Evolutionary conservation across 164 flowering plant species (phyloP).

Genomic region (Aristolochia californica): DNA sequence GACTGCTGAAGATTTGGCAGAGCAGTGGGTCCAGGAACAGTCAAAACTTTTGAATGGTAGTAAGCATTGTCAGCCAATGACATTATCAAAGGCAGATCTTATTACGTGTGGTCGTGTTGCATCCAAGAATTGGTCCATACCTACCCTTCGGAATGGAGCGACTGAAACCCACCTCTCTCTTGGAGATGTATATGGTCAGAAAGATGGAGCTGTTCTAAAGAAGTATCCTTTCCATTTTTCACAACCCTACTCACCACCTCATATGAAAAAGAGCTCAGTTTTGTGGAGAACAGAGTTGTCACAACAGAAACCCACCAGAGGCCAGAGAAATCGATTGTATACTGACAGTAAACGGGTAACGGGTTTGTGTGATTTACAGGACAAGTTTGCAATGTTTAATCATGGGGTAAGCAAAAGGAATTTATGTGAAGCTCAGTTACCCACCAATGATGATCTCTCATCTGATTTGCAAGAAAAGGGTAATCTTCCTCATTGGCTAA

Average conservation of each 20-base stretch:
- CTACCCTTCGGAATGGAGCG: conserved; percentile 4
- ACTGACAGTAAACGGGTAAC: conserved; percentile 7
- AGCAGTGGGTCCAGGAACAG: conserved; percentile 47
- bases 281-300: conserved; percentile 9
- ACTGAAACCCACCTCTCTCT: conserved; percentile 34
- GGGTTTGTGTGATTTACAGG: conserved; percentile 3
- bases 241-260: background rate
- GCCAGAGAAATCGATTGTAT: conserved; percentile 9
- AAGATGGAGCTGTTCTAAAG: conserved; percentile 10
- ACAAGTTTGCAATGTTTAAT: conserved; percentile 3
- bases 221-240: conserved; percentile 2
- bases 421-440: conserved; percentile 1
- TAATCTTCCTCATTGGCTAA: conserved; percentile 46
- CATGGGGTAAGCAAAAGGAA: conserved; percentile 1
- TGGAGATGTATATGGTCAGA: conserved; percentile 24
- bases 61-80: conserved; percentile 4
- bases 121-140: background rate
- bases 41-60: conserved; percentile 17
- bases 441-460: conserved; percentile 4
- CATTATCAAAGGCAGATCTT: conserved; percentile 5
- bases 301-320: conserved; percentile 13
- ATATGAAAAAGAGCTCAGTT: conserved; percentile 2
- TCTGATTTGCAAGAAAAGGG: conserved; percentile 3
- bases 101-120: conserved; percentile 2
- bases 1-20: conserved; percentile 37